These are phyloP conservation scores for Psilocybe tampanensis DNA, from an alignment of 768 basidiomycete species.

Conservation along the genomic window DNA sequence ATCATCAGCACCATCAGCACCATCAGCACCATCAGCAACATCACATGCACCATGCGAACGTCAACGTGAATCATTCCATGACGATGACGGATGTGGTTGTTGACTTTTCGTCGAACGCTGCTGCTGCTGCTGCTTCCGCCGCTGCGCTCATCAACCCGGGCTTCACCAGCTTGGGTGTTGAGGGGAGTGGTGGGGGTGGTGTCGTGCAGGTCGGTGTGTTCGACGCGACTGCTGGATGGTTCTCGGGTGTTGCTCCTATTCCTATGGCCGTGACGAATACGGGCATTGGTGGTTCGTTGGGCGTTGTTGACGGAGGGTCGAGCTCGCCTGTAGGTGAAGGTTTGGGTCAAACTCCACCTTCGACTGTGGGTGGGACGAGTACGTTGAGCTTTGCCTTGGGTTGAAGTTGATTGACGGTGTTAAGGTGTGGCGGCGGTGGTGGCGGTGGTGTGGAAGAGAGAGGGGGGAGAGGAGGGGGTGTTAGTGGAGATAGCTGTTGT, in stretches of 20 bases:
- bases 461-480: neutral
- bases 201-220: neutral
- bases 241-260: neutral
- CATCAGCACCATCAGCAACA: conserved; percentile 1
- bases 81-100: neutral
- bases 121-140: neutral
- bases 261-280: neutral
- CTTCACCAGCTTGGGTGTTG: neutral
- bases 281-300: neutral
- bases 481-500: neutral
- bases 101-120: neutral
- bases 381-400: conserved; percentile 25
- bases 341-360: neutral
- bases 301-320: neutral
- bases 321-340: neutral
- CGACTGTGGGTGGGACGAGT: conserved; percentile 14
- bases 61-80: neutral
- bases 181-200: too few species aligned
- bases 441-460: neutral
- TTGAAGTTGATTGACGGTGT: conserved; percentile 7
- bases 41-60: neutral
- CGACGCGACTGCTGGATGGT: neutral
- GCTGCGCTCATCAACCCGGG: neutral
- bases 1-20: conserved; percentile 1
- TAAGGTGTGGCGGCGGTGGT: too few species aligned